These are phyloP conservation scores for Myrmaecium sp. DNA, from an alignment of 2,329 filamentous ascomycete genomes.

Conservation along the genomic window DNA sequence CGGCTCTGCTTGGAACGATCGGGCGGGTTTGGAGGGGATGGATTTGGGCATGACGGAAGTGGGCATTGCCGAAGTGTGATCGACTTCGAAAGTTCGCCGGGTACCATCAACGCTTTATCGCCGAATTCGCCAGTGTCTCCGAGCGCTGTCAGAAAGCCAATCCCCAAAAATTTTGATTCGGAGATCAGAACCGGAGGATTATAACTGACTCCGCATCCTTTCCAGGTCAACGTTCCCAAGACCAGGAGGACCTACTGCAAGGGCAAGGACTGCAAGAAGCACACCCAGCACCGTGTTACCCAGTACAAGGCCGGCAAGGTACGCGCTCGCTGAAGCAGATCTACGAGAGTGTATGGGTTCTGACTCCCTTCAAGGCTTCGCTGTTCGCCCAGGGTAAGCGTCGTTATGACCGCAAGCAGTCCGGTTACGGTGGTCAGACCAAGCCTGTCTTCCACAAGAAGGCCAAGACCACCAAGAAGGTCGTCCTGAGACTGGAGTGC, in stretches of 20 bases:
- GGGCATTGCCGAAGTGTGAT: not conserved
- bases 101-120: no score
- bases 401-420: constrained; percentile 88
- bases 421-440: constrained; percentile 99
- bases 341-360: constrained; percentile 1
- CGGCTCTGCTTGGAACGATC: no score
- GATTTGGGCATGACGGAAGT: not conserved
- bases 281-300: constrained; percentile 75
- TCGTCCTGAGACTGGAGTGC: constrained; percentile 96
- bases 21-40: no score
- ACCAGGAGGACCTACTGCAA: constrained; percentile 96
- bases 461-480: constrained; percentile 99
- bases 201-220: constrained; percentile 2
- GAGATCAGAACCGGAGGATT: not conserved
- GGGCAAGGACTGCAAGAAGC: constrained; percentile 71
- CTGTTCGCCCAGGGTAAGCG: constrained; percentile 98
- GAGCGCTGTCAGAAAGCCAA: not conserved
- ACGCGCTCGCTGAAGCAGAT: constrained; percentile 14
- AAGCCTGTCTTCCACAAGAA: constrained; percentile 99
- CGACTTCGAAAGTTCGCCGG: not conserved
- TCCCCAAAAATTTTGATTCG: no score
- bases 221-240: constrained; percentile 93
- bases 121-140: not conserved
- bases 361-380: constrained; percentile 44
- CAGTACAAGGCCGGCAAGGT: constrained; percentile 96